Evolutionary conservation across 208 protist species (phyloP).

Genomic region (Tritrichomonas foetus): DNA sequence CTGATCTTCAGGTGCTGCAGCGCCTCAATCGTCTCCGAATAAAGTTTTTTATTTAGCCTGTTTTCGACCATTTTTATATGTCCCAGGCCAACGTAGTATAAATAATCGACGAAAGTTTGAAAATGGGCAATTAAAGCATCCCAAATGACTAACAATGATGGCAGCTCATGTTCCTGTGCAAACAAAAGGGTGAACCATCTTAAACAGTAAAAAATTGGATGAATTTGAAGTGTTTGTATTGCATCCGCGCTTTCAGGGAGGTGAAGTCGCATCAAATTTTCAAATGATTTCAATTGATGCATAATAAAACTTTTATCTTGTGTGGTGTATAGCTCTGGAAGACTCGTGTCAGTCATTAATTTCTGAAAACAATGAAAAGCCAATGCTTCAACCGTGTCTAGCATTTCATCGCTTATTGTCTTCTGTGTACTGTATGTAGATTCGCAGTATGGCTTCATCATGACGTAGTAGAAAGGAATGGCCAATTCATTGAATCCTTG

Average conservation of each 20-base stretch:
- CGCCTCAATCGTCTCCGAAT: background rate
- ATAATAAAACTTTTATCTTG: background rate
- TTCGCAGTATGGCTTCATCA: background rate
- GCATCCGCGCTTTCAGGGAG: background rate
- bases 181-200: slow-evolving; percentile 11
- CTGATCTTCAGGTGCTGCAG: background rate
- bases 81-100: background rate
- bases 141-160: background rate
- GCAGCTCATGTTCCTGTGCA: slow-evolving; percentile 26
- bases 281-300: background rate
- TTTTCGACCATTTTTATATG: background rate
- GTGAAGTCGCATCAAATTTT: background rate
- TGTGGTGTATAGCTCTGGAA: background rate
- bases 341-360: background rate
- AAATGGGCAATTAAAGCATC: background rate
- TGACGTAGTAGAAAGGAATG: background rate
- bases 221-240: background rate
- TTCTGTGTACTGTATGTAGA: background rate
- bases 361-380: slow-evolving; percentile 34
- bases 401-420: background rate
- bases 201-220: slow-evolving; percentile 5
- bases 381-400: background rate
- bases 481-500: slow-evolving; percentile 35
- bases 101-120: background rate
- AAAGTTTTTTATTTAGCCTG: background rate